These are phyloP conservation scores for Tephrocybe sp. DNA, from an alignment of 768 basidiomycete genomes.

Conservation along the genomic window DNA sequence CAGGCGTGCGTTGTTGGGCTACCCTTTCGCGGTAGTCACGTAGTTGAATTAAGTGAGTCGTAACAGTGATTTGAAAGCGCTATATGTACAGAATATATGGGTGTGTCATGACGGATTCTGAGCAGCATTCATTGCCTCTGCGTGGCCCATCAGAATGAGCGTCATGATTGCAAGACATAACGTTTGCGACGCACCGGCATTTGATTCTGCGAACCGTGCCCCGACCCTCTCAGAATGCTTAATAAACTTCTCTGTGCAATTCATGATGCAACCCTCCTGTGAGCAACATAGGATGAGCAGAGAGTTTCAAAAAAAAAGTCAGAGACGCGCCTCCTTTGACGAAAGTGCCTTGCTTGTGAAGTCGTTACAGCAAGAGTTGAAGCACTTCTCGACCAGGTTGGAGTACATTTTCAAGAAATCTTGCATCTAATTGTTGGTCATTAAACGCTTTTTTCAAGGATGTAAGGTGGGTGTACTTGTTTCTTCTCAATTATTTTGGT, in stretches of 20 bases:
- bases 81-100: constrained; percentile 6
- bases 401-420: constrained; percentile 97
- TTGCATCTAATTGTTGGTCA: constrained; percentile 73
- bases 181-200: constrained; percentile 66
- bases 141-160: background rate
- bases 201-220: constrained; percentile 88
- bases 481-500: constrained; percentile 93
- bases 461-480: constrained; percentile 57
- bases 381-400: constrained; percentile 93
- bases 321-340: constrained; percentile 75
- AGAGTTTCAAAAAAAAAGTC: background rate
- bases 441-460: background rate
- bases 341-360: constrained; percentile 94
- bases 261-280: constrained; percentile 86
- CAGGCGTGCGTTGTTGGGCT: background rate
- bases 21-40: background rate
- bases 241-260: constrained; percentile 97
- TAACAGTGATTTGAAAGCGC: constrained; percentile 3
- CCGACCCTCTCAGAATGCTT: constrained; percentile 95
- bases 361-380: constrained; percentile 93
- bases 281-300: constrained; percentile 2
- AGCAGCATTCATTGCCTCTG: constrained; percentile 30
- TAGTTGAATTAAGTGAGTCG: constrained; percentile 7
- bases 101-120: constrained; percentile 34
- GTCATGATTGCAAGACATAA: background rate